A percentile compares a stretch with the other conserved stretches of the same genome.
phyloP scores from a whole-genome alignment of 1,139 yeast genomes.

The Diutina rugosa region DNA sequence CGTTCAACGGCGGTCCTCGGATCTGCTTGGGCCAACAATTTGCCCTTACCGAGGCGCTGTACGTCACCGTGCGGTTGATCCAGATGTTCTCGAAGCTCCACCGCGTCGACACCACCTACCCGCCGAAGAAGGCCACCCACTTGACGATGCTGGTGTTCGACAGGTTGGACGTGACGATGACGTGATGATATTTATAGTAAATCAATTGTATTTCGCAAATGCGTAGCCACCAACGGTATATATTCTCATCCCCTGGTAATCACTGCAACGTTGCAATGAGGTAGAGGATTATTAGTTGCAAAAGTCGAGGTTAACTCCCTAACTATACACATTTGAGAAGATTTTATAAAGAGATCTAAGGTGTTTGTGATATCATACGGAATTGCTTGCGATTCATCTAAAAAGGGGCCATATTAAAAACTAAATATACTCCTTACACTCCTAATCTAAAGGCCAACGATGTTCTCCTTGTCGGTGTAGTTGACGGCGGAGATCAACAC shows the following conservation, averaged over 20 bases:
- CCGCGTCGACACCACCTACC: not conserved
- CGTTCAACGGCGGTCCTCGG: slow-evolving; percentile 8
- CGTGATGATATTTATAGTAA: not conserved
- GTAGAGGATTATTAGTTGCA: too few relatives aligned
- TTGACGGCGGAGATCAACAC: not conserved
- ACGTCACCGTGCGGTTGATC: slow-evolving; percentile 25
- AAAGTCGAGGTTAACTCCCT: too few relatives aligned
- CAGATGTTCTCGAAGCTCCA: slow-evolving; percentile 9
- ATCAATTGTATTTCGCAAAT: not conserved
- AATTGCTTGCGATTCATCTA: too few relatives aligned
- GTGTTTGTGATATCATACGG: too few relatives aligned
- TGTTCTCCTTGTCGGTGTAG: not conserved
- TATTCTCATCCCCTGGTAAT: too few relatives aligned
- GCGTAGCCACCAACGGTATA: too few relatives aligned
- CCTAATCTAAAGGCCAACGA: not conserved
- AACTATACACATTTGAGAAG: too few relatives aligned
- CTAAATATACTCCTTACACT: too few relatives aligned
- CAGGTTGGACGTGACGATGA: not conserved
- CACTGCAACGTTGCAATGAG: too few relatives aligned
- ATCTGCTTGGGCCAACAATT: slow-evolving; percentile 32
- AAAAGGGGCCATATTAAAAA: too few relatives aligned
- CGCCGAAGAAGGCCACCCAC: not conserved
- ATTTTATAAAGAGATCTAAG: too few relatives aligned
- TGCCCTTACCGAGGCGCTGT: slow-evolving; percentile 44
- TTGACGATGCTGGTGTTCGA: not conserved